Percentiles rank a stretch among this genome's conserved stretches.
Evolutionary conservation across 129 eudicot species (phyloP).

Genomic region (Ambrosia trifida): DNA sequence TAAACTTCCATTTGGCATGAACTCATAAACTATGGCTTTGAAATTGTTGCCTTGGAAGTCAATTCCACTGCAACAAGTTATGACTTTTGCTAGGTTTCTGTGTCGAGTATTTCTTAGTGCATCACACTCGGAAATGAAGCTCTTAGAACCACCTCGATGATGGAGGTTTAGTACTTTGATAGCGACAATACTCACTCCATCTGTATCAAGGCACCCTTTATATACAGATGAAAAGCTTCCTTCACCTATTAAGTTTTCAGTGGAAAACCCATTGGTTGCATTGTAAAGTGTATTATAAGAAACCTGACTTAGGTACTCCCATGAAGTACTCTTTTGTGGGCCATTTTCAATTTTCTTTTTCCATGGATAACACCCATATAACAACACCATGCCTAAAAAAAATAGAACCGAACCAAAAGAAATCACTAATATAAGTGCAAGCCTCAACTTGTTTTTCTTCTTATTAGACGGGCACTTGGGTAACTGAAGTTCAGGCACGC

Average conservation of each 20-base stretch:
- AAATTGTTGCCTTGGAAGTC: conserved; percentile 31
- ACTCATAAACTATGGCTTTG: conserved; percentile 45
- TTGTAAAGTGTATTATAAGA: conserved; percentile 30
- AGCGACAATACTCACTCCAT: conserved; percentile 22
- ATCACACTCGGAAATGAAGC: conserved; percentile 36
- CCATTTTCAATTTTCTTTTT: conserved; percentile 3
- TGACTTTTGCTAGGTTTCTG: conserved; percentile 37
- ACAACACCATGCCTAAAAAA: background rate
- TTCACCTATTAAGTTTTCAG: conserved; percentile 28
- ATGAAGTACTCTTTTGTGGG: background rate
- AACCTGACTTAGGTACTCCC: conserved; percentile 15
- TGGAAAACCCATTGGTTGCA: conserved; percentile 45
- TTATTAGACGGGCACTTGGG: conserved; percentile 24
- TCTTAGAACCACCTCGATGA: conserved; percentile 22
- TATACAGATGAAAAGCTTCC: conserved; percentile 37
- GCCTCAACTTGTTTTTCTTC: background rate
- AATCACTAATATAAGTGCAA: conserved; percentile 9
- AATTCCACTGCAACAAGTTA: conserved; percentile 40
- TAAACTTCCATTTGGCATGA: conserved; percentile 44
- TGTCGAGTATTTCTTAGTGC: conserved; percentile 40
- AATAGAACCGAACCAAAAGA: background rate
- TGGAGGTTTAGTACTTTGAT: conserved; percentile 40
- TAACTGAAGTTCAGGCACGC: conserved; percentile 29
- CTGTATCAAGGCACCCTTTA: conserved; percentile 29
- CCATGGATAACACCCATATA: background rate